phyloP scores from a whole-genome alignment of 2,329 filamentous ascomycete species.

The Pleurostoma richardsiae region DNA sequence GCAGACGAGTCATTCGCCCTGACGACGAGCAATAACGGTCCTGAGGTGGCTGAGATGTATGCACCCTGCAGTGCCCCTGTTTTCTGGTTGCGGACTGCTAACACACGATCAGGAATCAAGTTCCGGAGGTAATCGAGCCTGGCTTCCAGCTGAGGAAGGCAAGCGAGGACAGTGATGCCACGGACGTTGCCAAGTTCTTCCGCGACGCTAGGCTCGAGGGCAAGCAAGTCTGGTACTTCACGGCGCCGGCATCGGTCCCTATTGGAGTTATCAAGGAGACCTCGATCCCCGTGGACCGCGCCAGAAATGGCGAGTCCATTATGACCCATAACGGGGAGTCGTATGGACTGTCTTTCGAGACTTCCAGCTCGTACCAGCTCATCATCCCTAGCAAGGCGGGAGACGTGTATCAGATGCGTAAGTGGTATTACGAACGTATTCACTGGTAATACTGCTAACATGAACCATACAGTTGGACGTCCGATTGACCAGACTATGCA shows the following conservation, averaged over 20 bases:
- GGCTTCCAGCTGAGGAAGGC: constrained; percentile 51
- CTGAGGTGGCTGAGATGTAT: too few relatives aligned
- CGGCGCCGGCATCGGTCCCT: constrained; percentile 64
- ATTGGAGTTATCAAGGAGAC: constrained; percentile 62
- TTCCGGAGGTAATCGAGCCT: constrained; percentile 41
- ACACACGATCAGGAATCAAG: constrained; percentile 18
- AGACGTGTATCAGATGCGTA: constrained; percentile 39
- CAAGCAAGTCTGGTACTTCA: constrained; percentile 80
- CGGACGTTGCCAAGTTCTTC: constrained; percentile 49
- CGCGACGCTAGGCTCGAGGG: constrained; percentile 54
- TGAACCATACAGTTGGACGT: constrained; percentile 27
- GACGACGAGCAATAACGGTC: constrained; percentile 1
- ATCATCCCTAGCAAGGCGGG: constrained; percentile 54
- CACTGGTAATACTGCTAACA: constrained; percentile 13
- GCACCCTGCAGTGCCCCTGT: too few relatives aligned
- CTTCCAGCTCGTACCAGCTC: constrained; percentile 50
- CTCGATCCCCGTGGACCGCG: constrained; percentile 53
- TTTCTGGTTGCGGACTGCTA: too few relatives aligned
- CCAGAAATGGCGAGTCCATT: constrained; percentile 45
- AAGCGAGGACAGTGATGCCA: constrained; percentile 32
- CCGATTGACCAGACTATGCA: constrained; percentile 57
- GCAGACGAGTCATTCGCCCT: constrained; percentile 32
- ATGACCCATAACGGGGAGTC: constrained; percentile 59
- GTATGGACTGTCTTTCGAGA: constrained; percentile 55
- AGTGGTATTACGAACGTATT: constrained; percentile 14